Conservation (phyloP, 176 grass and related monocot genomes). For the Ensete glaucum region DNA sequence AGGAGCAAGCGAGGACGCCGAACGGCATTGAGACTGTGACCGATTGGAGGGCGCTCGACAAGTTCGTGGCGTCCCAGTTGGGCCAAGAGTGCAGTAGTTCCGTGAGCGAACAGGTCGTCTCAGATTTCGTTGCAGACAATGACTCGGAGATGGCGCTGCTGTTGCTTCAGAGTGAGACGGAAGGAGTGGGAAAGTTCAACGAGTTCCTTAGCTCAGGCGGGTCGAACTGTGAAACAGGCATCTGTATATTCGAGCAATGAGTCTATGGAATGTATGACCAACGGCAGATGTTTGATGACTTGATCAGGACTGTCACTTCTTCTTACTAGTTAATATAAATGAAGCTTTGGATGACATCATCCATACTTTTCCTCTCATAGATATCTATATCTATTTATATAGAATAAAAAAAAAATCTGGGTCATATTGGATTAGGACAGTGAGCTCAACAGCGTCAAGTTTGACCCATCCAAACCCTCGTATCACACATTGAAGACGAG, state of each 20-base stretch:
- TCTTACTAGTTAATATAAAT: not conserved
- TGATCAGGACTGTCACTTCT: not conserved
- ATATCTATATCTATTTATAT: too few relatives aligned
- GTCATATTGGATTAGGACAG: too few relatives aligned
- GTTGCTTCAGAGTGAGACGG: constrained; percentile 26
- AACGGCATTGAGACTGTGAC: constrained; percentile 7
- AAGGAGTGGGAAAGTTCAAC: constrained; percentile 11
- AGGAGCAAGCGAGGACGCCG: constrained; percentile 2
- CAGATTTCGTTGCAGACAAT: not conserved
- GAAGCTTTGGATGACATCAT: not conserved
- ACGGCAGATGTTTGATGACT: constrained; percentile 11
- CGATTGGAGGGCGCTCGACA: constrained; percentile 43
- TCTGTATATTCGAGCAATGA: constrained; percentile 27
- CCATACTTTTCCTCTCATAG: too few relatives aligned
- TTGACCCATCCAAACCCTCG: too few relatives aligned
- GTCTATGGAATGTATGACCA: not conserved
- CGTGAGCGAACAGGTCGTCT: constrained; percentile 11
- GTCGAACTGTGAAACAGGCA: constrained; percentile 14
- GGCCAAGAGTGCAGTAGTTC: constrained; percentile 27
- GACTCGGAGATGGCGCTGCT: constrained; percentile 34
- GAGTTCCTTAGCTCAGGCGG: constrained; percentile 27
- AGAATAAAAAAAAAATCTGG: too few relatives aligned
- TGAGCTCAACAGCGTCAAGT: too few relatives aligned
- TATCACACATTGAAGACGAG: too few relatives aligned
- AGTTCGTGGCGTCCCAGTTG: constrained; percentile 41